These are phyloP conservation scores for Stachybotrys echinatus DNA, from an alignment of 2,329 filamentous ascomycete genomes.

Conservation along the genomic window DNA sequence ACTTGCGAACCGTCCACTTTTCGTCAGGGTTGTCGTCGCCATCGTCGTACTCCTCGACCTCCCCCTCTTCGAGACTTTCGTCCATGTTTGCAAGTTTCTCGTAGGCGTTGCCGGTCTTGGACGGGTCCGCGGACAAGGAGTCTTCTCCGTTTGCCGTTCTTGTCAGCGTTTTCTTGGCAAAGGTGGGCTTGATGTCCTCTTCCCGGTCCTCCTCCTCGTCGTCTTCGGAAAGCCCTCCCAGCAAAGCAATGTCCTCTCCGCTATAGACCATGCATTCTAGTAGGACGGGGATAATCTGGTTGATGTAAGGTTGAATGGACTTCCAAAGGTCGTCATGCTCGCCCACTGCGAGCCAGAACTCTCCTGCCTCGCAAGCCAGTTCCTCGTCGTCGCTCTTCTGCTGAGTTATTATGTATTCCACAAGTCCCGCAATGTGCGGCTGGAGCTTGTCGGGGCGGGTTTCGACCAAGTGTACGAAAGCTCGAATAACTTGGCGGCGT, in stretches of 20 bases:
- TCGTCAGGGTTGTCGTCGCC: slow-evolving; percentile 87
- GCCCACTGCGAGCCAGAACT: slow-evolving; percentile 94
- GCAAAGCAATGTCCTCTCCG: slow-evolving; percentile 81
- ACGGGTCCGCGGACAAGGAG: slow-evolving; percentile 43
- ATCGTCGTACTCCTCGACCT: slow-evolving; percentile 69
- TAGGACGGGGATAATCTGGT: slow-evolving; percentile 83
- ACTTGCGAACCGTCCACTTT: slow-evolving; percentile 92
- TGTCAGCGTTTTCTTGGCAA: slow-evolving; percentile 65
- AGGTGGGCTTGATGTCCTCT: slow-evolving; percentile 88
- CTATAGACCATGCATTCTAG: slow-evolving; percentile 95
- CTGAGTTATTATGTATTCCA: slow-evolving; percentile 89
- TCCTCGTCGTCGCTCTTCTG: slow-evolving; percentile 86
- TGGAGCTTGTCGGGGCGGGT: slow-evolving; percentile 84
- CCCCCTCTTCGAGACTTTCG: slow-evolving; percentile 80
- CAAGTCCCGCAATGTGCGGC: slow-evolving; percentile 80
- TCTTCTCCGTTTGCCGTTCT: slow-evolving; percentile 51
- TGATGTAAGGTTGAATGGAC: slow-evolving; percentile 69
- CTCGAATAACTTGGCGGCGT: slow-evolving; percentile 85
- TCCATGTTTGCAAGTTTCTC: slow-evolving; percentile 55
- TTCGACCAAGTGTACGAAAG: slow-evolving; percentile 89
- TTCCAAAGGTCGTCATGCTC: slow-evolving; percentile 79
- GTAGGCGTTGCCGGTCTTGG: slow-evolving; percentile 49
- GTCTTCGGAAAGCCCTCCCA: slow-evolving; percentile 82
- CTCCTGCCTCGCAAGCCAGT: slow-evolving; percentile 86
- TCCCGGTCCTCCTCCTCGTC: slow-evolving; percentile 86